These are phyloP conservation scores for Entomortierella parvispora DNA, from an alignment of 192 early-diverging fungal species.

Conservation along the genomic window DNA sequence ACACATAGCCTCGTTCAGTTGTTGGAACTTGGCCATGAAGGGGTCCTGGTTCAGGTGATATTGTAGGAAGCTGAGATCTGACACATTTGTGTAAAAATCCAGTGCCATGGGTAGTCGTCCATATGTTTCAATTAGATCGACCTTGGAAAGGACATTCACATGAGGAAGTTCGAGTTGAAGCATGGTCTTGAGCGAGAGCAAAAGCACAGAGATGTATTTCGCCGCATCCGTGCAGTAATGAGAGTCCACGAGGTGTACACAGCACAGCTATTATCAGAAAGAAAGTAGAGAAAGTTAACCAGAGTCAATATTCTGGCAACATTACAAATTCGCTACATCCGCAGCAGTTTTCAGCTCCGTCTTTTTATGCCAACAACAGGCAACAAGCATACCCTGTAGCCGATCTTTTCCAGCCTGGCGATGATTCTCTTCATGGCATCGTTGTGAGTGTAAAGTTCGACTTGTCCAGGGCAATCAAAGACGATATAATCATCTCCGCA, in stretches of 20 bases:
- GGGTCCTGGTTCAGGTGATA: constrained; percentile 78
- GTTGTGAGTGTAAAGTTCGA: constrained; percentile 98
- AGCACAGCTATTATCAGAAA: constrained; percentile 64
- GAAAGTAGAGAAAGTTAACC: constrained; percentile 8
- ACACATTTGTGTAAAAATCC: constrained; percentile 96
- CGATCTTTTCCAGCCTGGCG: constrained; percentile 70
- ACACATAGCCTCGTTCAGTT: constrained; percentile 86
- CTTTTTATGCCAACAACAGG: no score
- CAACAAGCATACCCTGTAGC: constrained; percentile 78
- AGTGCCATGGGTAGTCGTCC: constrained; percentile 84
- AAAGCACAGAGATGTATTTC: constrained; percentile 91
- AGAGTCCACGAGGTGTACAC: constrained; percentile 90
- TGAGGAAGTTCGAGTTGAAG: constrained; percentile 94
- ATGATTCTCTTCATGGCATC: constrained; percentile 82
- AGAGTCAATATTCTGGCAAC: constrained; percentile 20
- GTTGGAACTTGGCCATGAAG: constrained; percentile 70
- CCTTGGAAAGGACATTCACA: constrained; percentile 96
- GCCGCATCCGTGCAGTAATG: constrained; percentile 93
- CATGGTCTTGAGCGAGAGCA: constrained; percentile 94
- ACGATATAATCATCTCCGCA: constrained; percentile 88
- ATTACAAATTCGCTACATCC: constrained; percentile 3
- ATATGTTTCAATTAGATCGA: constrained; percentile 89
- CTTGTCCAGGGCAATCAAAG: constrained; percentile 97
- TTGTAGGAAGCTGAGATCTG: constrained; percentile 87
- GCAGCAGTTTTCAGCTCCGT: not conserved